Evolutionary conservation across 2,329 filamentous ascomycete species (phyloP), one percentile per base, ranked within the genome.

Genomic region (Colletotrichum sansevieriae): DNA sequence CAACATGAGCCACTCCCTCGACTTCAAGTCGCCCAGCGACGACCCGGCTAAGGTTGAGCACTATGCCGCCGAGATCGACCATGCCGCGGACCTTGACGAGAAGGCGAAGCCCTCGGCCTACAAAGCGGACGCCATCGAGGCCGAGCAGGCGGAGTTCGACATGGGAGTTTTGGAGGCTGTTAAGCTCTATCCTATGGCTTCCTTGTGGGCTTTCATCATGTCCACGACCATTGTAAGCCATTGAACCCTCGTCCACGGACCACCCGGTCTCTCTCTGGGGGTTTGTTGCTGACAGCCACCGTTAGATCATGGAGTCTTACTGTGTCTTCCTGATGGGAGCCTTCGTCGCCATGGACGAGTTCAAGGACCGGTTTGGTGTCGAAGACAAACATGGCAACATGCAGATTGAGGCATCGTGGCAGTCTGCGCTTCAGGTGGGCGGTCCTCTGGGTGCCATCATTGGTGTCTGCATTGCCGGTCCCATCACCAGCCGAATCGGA

Each of bases 281-380:
- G 43, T 60, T 35, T 13, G 29, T 43, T 56, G 67, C 74, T 74
- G 59, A 75, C 64, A 25, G 59, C 39, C 47, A 72, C 64, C 20
- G 63, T 71, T 71, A 90, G 87, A 87, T 89, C 72, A 90, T 90
- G 88, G 88, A 90, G 75, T 85, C 87, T 4, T 90, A 88, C 81
- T 83, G 83, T 75, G 85, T 90, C 70, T 90, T 90, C 80, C 78
- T 90, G 22, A 88, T 86, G 74, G 84, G 84, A 56, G 84, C 86
- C 67, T 90, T 90, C 76, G 77, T 90, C 47, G 87, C 87, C 65
- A 80, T 85, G 8, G 61, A 77, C 22, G 68, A 73, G 15, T 90
- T 90, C 78, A 77, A 73, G 35, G 2, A 80, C 0, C 70, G 79
- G 4, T 90, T 80, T 72, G 87, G 87, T 71, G 77, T 87, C 41